A percentile compares a stretch with the other conserved stretches of the same genome.
Conservation (phyloP, 1,139 yeast species). For the Sugiyamaella paludigena region DNA sequence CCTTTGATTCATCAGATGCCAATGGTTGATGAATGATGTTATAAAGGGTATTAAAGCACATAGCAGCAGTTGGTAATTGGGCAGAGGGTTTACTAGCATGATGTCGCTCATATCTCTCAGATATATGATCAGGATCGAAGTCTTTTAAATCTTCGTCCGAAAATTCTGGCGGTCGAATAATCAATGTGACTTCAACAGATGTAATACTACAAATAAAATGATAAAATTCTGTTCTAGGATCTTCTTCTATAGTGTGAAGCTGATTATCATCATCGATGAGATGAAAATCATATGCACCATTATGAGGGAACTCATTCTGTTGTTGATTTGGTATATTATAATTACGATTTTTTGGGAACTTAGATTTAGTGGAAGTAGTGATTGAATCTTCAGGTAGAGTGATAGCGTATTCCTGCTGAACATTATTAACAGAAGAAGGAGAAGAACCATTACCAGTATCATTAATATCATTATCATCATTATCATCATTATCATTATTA, state of each 20-base stretch:
- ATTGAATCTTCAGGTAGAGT: too few relatives aligned
- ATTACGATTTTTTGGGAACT: too few relatives aligned
- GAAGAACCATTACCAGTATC: neutral
- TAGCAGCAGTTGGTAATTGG: conserved; percentile 26
- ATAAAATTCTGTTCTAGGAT: conserved; percentile 22
- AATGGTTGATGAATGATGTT: conserved; percentile 32
- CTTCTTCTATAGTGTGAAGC: conserved; percentile 7
- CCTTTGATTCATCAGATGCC: conserved; percentile 24
- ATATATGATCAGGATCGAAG: conserved; percentile 26
- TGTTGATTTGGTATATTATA: too few relatives aligned
- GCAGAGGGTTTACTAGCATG: conserved; percentile 27
- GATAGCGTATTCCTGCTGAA: too few relatives aligned
- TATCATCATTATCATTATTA: neutral
- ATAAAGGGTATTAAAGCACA: conserved; percentile 30
- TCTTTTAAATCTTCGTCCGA: conserved; percentile 23
- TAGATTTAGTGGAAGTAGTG: too few relatives aligned
- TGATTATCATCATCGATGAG: conserved; percentile 14
- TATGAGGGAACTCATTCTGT: too few relatives aligned
- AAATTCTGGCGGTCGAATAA: conserved; percentile 31
- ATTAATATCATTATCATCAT: neutral
- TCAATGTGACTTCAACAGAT: conserved; percentile 21
- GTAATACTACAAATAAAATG: conserved; percentile 24
- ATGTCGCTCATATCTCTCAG: conserved; percentile 24
- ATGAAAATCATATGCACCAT: conserved; percentile 24
- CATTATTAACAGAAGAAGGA: too few relatives aligned